A percentile compares a stretch with the other conserved stretches of the same genome.
Evolutionary conservation across 768 basidiomycete genomes (phyloP).

Genomic region (Naganishia vishniacii): DNA sequence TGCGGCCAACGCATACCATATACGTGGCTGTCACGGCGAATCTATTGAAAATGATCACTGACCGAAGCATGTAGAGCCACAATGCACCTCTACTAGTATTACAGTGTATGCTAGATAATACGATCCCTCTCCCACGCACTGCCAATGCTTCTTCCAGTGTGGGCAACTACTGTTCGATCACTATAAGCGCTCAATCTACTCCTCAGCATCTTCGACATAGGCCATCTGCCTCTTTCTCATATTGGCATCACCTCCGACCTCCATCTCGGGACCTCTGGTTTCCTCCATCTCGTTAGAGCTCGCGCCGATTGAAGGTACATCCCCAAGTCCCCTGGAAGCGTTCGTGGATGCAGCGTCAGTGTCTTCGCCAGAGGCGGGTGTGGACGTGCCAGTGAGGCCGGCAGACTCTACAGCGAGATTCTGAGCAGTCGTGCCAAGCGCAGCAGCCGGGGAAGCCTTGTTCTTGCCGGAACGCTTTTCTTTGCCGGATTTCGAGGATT

Average conservation of each 20-base stretch:
- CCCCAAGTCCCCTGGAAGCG: constrained; percentile 13
- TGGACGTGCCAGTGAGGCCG: constrained; percentile 11
- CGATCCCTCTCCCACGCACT: background rate
- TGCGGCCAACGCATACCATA: too few species aligned
- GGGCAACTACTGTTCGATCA: too few species aligned
- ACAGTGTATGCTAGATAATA: too few species aligned
- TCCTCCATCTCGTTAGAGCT: background rate
- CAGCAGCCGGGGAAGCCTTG: constrained; percentile 10
- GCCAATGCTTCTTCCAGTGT: background rate
- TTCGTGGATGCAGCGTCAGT: constrained; percentile 11
- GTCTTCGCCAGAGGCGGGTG: background rate
- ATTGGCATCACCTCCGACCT: constrained; percentile 21
- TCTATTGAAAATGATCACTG: too few species aligned
- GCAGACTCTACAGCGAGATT: constrained; percentile 7
- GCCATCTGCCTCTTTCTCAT: constrained; percentile 30
- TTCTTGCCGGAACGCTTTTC: constrained; percentile 14
- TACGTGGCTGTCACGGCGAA: too few species aligned
- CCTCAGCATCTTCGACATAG: constrained; percentile 52
- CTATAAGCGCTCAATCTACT: too few species aligned
- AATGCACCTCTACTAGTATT: too few species aligned
- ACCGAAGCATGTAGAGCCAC: too few species aligned
- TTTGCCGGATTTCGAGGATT: constrained; percentile 25
- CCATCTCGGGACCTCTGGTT: background rate
- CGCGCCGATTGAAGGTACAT: constrained; percentile 19
- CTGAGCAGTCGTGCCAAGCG: background rate